Percentiles rank a stretch among this genome's conserved stretches.
Conservation (phyloP, 2,329 filamentous ascomycete genomes). For the Clonostachys byssicola region DNA sequence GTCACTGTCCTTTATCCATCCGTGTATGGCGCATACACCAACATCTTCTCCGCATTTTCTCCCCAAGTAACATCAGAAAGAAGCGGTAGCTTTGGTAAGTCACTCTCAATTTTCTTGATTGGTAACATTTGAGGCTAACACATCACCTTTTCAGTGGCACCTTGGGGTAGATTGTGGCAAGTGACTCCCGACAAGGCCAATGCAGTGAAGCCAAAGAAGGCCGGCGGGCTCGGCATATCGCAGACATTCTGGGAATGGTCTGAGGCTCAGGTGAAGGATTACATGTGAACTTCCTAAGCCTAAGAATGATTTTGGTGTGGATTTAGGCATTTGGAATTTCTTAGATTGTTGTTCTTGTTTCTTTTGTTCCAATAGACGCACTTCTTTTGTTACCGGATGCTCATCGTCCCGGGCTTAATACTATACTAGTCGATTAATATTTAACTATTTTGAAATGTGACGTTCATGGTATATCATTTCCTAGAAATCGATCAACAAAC, state of each 20-base stretch:
- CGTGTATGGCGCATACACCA: conserved; percentile 40
- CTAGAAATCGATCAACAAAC: too few species aligned
- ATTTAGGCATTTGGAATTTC: too few species aligned
- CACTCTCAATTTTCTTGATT: background rate
- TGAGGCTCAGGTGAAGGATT: background rate
- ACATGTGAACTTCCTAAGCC: background rate
- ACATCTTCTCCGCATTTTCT: conserved; percentile 39
- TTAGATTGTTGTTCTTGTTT: too few species aligned
- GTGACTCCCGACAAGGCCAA: background rate
- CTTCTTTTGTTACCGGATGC: too few species aligned
- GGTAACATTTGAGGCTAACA: background rate
- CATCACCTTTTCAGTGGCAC: background rate
- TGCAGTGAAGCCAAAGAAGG: background rate
- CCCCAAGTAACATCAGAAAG: conserved; percentile 33
- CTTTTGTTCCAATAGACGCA: too few species aligned
- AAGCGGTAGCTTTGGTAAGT: conserved; percentile 21
- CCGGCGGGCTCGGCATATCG: background rate
- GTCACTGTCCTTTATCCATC: conserved; percentile 12
- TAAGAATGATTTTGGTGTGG: too few species aligned
- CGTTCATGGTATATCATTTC: too few species aligned
- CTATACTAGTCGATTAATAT: too few species aligned
- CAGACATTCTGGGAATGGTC: background rate
- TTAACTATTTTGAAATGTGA: too few species aligned
- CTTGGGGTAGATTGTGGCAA: background rate
- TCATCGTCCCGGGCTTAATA: too few species aligned